Conservation (phyloP, 768 basidiomycete genomes). For the Agaricus subrufescens region DNA sequence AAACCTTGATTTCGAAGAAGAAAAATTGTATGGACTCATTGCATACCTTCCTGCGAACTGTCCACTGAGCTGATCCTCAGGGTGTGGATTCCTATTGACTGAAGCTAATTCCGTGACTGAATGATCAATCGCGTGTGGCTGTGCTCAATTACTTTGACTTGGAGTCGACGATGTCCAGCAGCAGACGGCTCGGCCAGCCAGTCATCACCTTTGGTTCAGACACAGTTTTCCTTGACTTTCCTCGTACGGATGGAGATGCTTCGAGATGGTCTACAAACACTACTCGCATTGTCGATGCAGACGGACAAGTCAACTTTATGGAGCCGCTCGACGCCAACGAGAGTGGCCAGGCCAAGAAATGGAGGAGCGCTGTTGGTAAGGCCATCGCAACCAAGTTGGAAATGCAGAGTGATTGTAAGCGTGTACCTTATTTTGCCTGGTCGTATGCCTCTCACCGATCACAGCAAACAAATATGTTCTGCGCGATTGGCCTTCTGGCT, state of each 20-base stretch:
- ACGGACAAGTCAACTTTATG: slow-evolving; percentile 73
- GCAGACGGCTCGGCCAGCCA: slow-evolving; percentile 23
- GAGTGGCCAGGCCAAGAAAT: slow-evolving; percentile 42
- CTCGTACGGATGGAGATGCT: slow-evolving; percentile 54
- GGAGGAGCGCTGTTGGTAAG: slow-evolving; percentile 44
- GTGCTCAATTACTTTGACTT: too few species aligned
- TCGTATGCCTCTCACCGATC: background rate
- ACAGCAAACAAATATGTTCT: slow-evolving; percentile 58
- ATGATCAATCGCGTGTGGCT: too few species aligned
- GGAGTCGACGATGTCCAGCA: slow-evolving; percentile 16
- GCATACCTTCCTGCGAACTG: too few species aligned
- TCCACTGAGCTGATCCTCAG: too few species aligned
- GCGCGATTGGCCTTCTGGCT: slow-evolving; percentile 59
- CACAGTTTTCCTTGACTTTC: slow-evolving; percentile 54
- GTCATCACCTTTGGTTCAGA: slow-evolving; percentile 39
- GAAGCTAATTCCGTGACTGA: too few species aligned
- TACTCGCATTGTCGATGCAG: slow-evolving; percentile 43
- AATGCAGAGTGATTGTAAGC: slow-evolving; percentile 40
- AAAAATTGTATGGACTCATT: too few species aligned
- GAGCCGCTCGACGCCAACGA: slow-evolving; percentile 48
- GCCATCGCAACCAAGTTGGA: slow-evolving; percentile 39
- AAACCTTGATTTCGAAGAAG: too few species aligned
- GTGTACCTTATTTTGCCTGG: background rate
- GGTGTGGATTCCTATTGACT: too few species aligned
- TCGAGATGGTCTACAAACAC: slow-evolving; percentile 55